Evolutionary conservation across 345 rosid genomes (phyloP).

Genomic region (Sapria himalayana): DNA sequence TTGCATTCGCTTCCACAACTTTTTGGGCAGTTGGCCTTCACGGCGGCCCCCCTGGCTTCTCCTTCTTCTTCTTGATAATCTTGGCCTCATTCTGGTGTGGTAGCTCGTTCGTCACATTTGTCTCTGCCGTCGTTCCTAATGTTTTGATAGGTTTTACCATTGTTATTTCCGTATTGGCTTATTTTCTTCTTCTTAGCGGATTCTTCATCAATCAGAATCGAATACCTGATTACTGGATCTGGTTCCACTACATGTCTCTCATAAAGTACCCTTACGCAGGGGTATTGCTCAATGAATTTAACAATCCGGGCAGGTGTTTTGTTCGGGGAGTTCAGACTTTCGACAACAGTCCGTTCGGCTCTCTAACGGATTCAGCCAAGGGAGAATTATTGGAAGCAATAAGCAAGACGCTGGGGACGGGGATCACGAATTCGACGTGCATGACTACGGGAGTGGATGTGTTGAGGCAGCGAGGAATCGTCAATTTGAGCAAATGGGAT

Average conservation of each 20-base stretch:
- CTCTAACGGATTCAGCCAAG: constrained; percentile 26
- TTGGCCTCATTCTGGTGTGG: constrained; percentile 86
- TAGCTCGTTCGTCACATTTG: constrained; percentile 77
- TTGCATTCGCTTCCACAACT: constrained; percentile 47
- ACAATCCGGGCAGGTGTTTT: constrained; percentile 45
- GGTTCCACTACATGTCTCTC: constrained; percentile 89
- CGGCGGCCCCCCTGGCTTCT: constrained; percentile 58
- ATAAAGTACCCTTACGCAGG: constrained; percentile 87
- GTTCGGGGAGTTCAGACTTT: constrained; percentile 62
- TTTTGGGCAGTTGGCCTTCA: constrained; percentile 83
- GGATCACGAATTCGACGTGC: constrained; percentile 58
- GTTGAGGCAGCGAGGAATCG: constrained; percentile 43
- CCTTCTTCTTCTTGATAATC: constrained; percentile 50
- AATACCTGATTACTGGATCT: constrained; percentile 72
- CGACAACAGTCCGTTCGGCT: constrained; percentile 62
- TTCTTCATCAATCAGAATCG: constrained; percentile 80
- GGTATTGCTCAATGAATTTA: constrained; percentile 62
- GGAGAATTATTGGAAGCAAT: constrained; percentile 23
- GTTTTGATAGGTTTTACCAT: constrained; percentile 94
- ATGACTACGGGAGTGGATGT: constrained; percentile 57
- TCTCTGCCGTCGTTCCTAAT: constrained; percentile 76
- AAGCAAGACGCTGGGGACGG: constrained; percentile 34
- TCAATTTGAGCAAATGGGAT: constrained; percentile 55
- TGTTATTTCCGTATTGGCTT: constrained; percentile 72
- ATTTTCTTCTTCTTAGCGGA: constrained; percentile 83